Conservation (phyloP, 192 early-diverging fungal genomes). For the Coemansia sp. region DNA sequence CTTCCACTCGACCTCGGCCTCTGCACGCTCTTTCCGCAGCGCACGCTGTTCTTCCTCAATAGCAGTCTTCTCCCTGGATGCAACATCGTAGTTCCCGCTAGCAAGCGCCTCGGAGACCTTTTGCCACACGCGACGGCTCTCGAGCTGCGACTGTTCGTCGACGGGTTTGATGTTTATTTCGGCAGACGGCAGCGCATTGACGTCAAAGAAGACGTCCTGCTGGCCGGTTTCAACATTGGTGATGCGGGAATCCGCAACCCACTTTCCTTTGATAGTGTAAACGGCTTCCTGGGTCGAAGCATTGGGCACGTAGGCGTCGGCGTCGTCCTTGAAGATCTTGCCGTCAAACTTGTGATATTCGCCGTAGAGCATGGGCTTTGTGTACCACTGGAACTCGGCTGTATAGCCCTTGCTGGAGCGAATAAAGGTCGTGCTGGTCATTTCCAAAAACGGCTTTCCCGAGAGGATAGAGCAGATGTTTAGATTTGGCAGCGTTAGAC, state of each 20-base stretch:
- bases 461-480: slow-evolving; percentile 74
- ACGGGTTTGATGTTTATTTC: slow-evolving; percentile 60
- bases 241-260: slow-evolving; percentile 64
- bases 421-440: slow-evolving; percentile 61
- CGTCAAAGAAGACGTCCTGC: slow-evolving; percentile 61
- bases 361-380: slow-evolving; percentile 76
- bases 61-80: slow-evolving; percentile 66
- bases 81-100: slow-evolving; percentile 64
- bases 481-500: slow-evolving; percentile 71
- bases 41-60: slow-evolving; percentile 70
- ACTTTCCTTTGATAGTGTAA: slow-evolving; percentile 61
- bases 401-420: slow-evolving; percentile 55
- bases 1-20: slow-evolving; percentile 56
- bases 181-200: slow-evolving; percentile 51
- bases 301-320: slow-evolving; percentile 18
- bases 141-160: slow-evolving; percentile 60
- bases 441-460: slow-evolving; percentile 63
- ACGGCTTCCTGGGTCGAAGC: slow-evolving; percentile 29
- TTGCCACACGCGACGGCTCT: slow-evolving; percentile 71
- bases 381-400: slow-evolving; percentile 68
- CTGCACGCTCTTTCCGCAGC: slow-evolving; percentile 61
- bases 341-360: slow-evolving; percentile 78
- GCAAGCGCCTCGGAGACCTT: slow-evolving; percentile 66
- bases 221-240: slow-evolving; percentile 56
- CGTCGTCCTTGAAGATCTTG: slow-evolving; percentile 44